phyloP scores from a whole-genome alignment of 2,329 filamentous ascomycete genomes.

The Colletotrichum truncatum region DNA sequence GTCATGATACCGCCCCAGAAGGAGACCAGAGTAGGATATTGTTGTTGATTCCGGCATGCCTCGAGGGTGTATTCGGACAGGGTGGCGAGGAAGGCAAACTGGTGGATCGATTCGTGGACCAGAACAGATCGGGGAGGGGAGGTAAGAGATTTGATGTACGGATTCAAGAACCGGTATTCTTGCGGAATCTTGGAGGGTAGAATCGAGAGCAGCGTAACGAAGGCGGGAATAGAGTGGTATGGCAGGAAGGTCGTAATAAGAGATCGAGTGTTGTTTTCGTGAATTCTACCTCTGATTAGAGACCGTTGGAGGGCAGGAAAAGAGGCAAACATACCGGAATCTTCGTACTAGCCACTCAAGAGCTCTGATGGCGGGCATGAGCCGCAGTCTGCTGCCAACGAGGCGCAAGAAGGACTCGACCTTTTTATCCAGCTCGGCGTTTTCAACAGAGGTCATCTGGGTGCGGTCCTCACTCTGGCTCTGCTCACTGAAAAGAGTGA shows the following conservation, averaged over 20 bases:
- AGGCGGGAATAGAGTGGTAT: slow-evolving; percentile 87
- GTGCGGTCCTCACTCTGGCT: slow-evolving; percentile 89
- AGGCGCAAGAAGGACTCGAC: slow-evolving; percentile 86
- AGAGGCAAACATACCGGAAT: slow-evolving; percentile 72
- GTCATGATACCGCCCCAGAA: slow-evolving; percentile 94
- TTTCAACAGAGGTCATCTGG: slow-evolving; percentile 84
- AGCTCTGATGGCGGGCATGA: slow-evolving; percentile 89
- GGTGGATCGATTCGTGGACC: slow-evolving; percentile 84
- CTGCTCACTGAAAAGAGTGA: slow-evolving; percentile 90
- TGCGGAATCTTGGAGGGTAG: slow-evolving; percentile 78
- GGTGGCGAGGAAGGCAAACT: slow-evolving; percentile 76
- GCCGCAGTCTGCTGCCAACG: slow-evolving; percentile 77
- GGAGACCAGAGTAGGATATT: slow-evolving; percentile 80
- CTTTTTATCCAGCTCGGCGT: slow-evolving; percentile 80
- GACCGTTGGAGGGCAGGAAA: slow-evolving; percentile 20
- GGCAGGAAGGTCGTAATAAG: slow-evolving; percentile 89
- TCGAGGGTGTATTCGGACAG: slow-evolving; percentile 84
- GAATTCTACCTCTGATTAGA: slow-evolving; percentile 67
- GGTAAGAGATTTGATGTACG: slow-evolving; percentile 82
- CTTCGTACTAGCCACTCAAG: slow-evolving; percentile 94
- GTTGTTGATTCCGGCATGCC: slow-evolving; percentile 74
- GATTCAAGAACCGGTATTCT: slow-evolving; percentile 84
- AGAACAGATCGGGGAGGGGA: slow-evolving; percentile 82
- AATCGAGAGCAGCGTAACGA: slow-evolving; percentile 87
- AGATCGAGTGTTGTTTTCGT: slow-evolving; percentile 86